Evolutionary conservation across 1,284 basidiomycete species (phyloP), one percentile per base, ranked within the genome.

Genomic region (Naganishia sp.): DNA sequence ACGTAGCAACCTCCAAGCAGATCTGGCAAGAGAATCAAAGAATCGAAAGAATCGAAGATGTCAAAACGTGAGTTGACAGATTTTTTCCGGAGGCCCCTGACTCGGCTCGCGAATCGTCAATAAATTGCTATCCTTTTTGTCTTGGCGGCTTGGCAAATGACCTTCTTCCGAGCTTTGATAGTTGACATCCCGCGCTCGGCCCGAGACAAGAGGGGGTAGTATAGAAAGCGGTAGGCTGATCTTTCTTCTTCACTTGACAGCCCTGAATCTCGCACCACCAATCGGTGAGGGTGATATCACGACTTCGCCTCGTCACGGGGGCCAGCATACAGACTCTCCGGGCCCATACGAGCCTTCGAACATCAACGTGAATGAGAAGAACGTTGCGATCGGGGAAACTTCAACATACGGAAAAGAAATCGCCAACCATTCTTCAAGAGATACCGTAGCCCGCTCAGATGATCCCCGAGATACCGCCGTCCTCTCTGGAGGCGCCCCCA

Each of bases 121-220:
- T 39, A 39, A 23, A 49, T 23, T 23, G 18, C 47, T 7, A 21
- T 21, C 21, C 47, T 23, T 49, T 23, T 49, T 4, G 47, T 25
- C 47, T 49, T 49, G 47, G 47, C 47, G 47, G 18, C 47, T 49
- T 49, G 47, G 47, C 47, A 49, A 39, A 39, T 23, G 47, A 49
- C 47, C 35, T 39, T 39, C 35, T 39, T 39, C 35, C 35, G 13
- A 39, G 35, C 35, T 39, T 39, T 39, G 35, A 9, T 9, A 2
- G 13, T 39, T 39, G 13, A 13, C 35, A 39, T 6, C 4, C 35
- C 35, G 35, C 35, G 35, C 13, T 39, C 32, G 13, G 35, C 35
- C 35, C 7, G 35, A 39, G 35, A 39, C 35, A 39, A 39, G 35
- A 39, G 35, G 3, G 35, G 13, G 2, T 39, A 39, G 7, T 39